Conservation (phyloP, 2,329 filamentous ascomycete genomes). For the Penicillium corylophilum region DNA sequence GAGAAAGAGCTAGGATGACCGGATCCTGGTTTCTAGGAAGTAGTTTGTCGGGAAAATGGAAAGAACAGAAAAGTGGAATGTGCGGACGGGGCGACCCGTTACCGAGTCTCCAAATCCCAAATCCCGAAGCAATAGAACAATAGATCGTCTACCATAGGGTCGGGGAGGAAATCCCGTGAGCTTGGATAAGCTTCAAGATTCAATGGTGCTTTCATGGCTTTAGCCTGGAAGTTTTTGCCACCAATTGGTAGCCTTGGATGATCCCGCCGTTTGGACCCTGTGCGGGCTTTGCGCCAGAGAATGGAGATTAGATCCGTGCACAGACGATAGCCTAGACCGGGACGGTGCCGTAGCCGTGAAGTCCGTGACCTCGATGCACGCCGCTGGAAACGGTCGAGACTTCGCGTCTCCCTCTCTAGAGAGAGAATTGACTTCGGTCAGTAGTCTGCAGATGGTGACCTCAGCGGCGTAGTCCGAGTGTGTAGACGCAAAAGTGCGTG, state of each 20-base stretch:
- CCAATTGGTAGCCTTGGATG: background rate
- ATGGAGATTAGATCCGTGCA: conserved; percentile 11
- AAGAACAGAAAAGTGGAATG: background rate
- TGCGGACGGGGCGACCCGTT: background rate
- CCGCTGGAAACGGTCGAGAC: background rate
- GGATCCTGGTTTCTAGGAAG: background rate
- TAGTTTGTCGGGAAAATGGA: background rate
- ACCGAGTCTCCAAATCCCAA: background rate
- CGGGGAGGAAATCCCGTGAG: background rate
- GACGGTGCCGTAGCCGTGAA: background rate
- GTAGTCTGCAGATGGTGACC: conserved; percentile 7
- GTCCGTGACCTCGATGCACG: background rate
- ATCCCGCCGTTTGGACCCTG: background rate
- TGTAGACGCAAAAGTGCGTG: background rate
- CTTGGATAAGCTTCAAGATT: conserved; percentile 24
- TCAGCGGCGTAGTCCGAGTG: conserved; percentile 8
- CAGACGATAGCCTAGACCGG: conserved; percentile 6
- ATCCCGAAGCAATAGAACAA: background rate
- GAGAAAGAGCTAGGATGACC: background rate
- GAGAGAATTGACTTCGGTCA: background rate
- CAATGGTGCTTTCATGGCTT: conserved; percentile 10
- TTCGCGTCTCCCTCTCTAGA: background rate
- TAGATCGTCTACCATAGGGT: no score
- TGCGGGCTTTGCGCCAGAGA: background rate
- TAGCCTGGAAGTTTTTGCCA: background rate